A percentile compares a stretch with the other conserved stretches of the same genome.
Evolutionary conservation across 768 basidiomycete species (phyloP).

Genomic region (Mycena latifolia): DNA sequence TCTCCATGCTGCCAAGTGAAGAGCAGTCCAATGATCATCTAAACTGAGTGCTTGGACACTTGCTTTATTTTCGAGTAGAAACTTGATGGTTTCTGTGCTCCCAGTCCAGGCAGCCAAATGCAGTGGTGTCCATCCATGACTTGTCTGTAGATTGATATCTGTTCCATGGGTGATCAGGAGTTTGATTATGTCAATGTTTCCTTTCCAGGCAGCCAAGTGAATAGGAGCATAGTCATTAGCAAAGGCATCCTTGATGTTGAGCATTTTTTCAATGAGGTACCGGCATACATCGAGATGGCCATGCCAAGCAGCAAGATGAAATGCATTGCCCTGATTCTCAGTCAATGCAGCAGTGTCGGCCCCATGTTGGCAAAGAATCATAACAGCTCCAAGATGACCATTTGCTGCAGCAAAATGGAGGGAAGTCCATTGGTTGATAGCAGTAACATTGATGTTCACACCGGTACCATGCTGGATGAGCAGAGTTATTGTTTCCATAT

Average conservation of each 20-base stretch:
- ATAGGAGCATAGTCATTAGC: constrained; percentile 12
- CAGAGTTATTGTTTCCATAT: constrained; percentile 10
- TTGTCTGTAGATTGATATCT: constrained; percentile 4
- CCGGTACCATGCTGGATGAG: constrained; percentile 24
- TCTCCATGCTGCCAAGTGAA: constrained; percentile 31
- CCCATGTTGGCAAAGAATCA: constrained; percentile 3
- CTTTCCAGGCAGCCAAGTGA: constrained; percentile 24
- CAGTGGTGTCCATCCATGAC: constrained; percentile 28
- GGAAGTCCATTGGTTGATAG: constrained; percentile 15
- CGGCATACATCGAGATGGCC: constrained; percentile 7
- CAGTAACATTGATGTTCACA: constrained; percentile 6
- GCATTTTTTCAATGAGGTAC: not conserved
- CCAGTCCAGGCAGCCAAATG: constrained; percentile 27
- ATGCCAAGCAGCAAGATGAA: constrained; percentile 25
- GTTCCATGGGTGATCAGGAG: constrained; percentile 11
- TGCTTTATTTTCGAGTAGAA: constrained; percentile 9
- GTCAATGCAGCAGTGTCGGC: constrained; percentile 8
- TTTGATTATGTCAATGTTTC: not conserved
- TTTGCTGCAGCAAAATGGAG: constrained; percentile 16
- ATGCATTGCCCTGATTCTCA: not conserved
- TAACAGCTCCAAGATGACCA: constrained; percentile 13
- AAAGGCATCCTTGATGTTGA: not conserved
- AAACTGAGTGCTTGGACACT: not conserved
- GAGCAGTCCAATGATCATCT: constrained; percentile 4
- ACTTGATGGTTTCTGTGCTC: constrained; percentile 1